These are phyloP conservation scores for Basipetospora chlamydospora DNA, from an alignment of 2,329 filamentous ascomycete species.

Conservation along the genomic window DNA sequence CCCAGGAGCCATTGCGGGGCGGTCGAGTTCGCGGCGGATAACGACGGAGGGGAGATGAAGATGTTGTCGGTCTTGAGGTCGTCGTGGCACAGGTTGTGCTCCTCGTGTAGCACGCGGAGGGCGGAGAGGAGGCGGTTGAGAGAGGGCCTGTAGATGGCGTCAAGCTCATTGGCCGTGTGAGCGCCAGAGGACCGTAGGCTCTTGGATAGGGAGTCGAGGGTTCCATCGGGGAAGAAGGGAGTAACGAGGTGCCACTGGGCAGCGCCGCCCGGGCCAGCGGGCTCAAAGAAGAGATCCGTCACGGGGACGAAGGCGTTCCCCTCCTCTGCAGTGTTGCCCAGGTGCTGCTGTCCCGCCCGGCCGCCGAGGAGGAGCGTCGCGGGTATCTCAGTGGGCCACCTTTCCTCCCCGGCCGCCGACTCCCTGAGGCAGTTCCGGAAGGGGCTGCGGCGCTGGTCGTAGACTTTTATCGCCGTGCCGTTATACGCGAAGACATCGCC, in stretches of 20 bases:
- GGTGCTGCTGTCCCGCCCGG: too few relatives aligned
- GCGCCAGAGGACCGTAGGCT: slow-evolving; percentile 9
- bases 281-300: slow-evolving; percentile 16
- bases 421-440: slow-evolving; percentile 17
- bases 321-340: slow-evolving; percentile 1
- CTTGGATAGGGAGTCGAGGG: slow-evolving; percentile 13
- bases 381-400: slow-evolving; percentile 19
- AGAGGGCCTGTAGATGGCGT: slow-evolving; percentile 15
- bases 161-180: slow-evolving; percentile 14
- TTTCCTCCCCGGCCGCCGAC: slow-evolving; percentile 1
- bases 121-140: slow-evolving; percentile 14
- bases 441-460: slow-evolving; percentile 12
- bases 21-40: slow-evolving; percentile 6
- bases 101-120: slow-evolving; percentile 13
- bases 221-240: slow-evolving; percentile 14
- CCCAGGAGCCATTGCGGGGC: slow-evolving; percentile 17
- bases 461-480: slow-evolving; percentile 17
- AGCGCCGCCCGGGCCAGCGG: not conserved
- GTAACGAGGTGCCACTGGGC: slow-evolving; percentile 17
- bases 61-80: slow-evolving; percentile 20
- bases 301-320: slow-evolving; percentile 14
- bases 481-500: slow-evolving; percentile 16
- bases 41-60: slow-evolving; percentile 11
- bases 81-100: slow-evolving; percentile 16
- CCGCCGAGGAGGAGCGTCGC: slow-evolving; percentile 16